phyloP scores from a whole-genome alignment of 2,329 filamentous ascomycete species.

The Microascus cirrosus region DNA sequence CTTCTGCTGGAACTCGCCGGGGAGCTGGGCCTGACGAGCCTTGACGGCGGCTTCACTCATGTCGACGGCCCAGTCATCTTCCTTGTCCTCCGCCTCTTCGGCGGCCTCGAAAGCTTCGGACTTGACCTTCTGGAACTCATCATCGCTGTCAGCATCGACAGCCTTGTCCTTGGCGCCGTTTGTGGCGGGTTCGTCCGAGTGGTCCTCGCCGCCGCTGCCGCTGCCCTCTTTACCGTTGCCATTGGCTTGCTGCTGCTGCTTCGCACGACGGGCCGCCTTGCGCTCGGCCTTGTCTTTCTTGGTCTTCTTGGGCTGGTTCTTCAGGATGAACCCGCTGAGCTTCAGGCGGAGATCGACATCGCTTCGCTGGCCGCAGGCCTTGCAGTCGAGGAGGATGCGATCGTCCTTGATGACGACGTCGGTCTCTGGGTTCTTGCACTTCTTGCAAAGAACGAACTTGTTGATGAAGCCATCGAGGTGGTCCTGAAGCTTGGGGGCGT shows the following conservation, averaged over 20 bases:
- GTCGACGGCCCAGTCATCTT: conserved; percentile 92
- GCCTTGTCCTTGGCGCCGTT: background rate
- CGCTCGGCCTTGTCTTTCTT: conserved; percentile 94
- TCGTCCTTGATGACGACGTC: conserved; percentile 92
- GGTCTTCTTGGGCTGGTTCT: conserved; percentile 85
- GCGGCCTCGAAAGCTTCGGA: conserved; percentile 37
- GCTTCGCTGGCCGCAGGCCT: conserved; percentile 89
- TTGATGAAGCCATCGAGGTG: conserved; percentile 97
- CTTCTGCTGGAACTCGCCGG: conserved; percentile 88
- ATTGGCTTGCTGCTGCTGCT: conserved; percentile 56
- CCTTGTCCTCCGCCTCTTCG: conserved; percentile 54
- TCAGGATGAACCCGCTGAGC: conserved; percentile 93
- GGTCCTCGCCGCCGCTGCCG: conserved; percentile 44
- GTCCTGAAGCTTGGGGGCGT: conserved; percentile 90
- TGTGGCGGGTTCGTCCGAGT: conserved; percentile 42
- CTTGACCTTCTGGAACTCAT: conserved; percentile 81
- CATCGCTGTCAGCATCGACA: conserved; percentile 69
- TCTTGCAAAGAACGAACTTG: conserved; percentile 98
- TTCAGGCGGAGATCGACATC: conserved; percentile 90
- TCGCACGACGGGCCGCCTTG: conserved; percentile 85
- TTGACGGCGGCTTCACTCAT: conserved; percentile 92
- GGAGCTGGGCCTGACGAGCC: conserved; percentile 84
- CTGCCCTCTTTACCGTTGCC: conserved; percentile 28
- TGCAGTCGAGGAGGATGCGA: conserved; percentile 89
- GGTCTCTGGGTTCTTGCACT: conserved; percentile 99